phyloP scores from a whole-genome alignment of 2,329 filamentous ascomycete genomes.

The Elsinoe arachidis region DNA sequence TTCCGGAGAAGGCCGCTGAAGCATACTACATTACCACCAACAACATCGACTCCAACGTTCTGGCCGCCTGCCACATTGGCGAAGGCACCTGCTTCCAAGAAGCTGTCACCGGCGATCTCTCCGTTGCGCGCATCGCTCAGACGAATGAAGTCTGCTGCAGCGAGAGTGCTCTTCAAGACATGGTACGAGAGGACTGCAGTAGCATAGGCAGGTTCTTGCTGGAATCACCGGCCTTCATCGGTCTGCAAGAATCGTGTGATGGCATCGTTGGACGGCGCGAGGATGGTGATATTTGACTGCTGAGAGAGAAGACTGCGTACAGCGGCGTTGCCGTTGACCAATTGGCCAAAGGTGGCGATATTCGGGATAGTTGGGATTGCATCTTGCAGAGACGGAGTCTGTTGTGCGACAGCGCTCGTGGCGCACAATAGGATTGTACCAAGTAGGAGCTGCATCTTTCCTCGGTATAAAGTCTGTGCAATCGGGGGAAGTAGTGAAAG shows the following conservation, averaged over 20 bases:
- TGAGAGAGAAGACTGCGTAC: not conserved
- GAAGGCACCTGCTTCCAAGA: conserved; percentile 28
- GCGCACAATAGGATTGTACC: not conserved
- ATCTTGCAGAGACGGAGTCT: not conserved
- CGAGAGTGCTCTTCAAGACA: conserved; percentile 46
- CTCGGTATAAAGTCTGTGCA: not conserved
- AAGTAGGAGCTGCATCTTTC: not conserved
- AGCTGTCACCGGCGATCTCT: not conserved
- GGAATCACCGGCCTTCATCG: not conserved
- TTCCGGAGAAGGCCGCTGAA: conserved; percentile 45
- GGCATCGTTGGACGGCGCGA: conserved; percentile 46
- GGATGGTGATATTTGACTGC: conserved; percentile 38
- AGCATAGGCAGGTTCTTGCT: conserved; percentile 14
- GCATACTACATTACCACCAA: conserved; percentile 39
- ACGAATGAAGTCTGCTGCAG: conserved; percentile 33
- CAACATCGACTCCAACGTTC: conserved; percentile 39
- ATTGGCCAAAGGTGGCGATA: not conserved
- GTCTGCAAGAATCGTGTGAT: conserved; percentile 19
- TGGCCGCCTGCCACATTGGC: conserved; percentile 54
- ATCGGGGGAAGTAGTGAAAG: too few species aligned
- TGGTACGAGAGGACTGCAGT: conserved; percentile 40
- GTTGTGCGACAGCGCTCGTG: not conserved
- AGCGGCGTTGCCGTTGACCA: not conserved
- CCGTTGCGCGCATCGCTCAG: conserved; percentile 37
- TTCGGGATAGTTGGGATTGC: not conserved